These are phyloP conservation scores for Bathelium albidoporum DNA, from an alignment of 495 filamentous ascomycete genomes.

Conservation along the genomic window DNA sequence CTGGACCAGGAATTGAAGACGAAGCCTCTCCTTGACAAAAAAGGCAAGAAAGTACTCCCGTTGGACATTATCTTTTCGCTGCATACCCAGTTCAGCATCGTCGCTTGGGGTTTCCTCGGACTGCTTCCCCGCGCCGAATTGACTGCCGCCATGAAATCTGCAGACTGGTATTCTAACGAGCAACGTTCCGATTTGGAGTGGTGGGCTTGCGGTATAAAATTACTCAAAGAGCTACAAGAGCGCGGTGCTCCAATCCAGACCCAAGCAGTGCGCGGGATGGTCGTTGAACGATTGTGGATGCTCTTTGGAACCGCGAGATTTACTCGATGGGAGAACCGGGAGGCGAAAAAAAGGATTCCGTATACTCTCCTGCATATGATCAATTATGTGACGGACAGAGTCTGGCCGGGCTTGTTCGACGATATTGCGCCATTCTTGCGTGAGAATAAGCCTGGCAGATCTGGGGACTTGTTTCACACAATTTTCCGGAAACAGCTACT, in stretches of 20 bases:
- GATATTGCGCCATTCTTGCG: background rate
- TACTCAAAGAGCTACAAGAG: slow-evolving; percentile 41
- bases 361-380: background rate
- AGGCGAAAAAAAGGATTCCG: background rate
- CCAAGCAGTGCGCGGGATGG: slow-evolving; percentile 32
- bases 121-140: background rate
- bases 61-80: background rate
- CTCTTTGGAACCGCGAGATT: slow-evolving; percentile 38
- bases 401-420: slow-evolving; percentile 1
- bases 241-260: slow-evolving; percentile 37
- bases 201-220: slow-evolving; percentile 41
- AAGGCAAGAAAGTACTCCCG: background rate
- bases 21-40: background rate
- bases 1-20: too few species aligned
- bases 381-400: background rate
- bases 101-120: background rate
- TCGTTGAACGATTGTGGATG: slow-evolving; percentile 39
- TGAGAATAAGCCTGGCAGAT: background rate
- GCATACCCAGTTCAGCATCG: background rate
- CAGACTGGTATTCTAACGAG: background rate
- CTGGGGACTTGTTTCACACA: background rate
- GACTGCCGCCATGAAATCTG: background rate
- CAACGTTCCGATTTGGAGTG: slow-evolving; percentile 14
- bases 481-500: background rate
- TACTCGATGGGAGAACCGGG: slow-evolving; percentile 22